Conservation (phyloP, 1,284 basidiomycete species). For the Porodaedalea pini region DNA sequence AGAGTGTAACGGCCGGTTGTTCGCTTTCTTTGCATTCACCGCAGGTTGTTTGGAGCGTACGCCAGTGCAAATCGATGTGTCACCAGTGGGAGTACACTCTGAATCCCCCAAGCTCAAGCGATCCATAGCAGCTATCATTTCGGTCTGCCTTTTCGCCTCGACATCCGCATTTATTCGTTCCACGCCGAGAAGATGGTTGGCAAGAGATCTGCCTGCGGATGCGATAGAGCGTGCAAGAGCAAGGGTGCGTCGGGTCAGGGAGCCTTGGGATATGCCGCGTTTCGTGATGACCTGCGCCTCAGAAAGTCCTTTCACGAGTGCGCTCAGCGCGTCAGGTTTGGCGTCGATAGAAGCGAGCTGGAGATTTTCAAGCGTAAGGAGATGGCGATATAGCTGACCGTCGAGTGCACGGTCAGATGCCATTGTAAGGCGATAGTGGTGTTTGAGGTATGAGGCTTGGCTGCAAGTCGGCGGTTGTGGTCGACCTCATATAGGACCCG, state of each 20-base stretch:
- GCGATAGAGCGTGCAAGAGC: background rate
- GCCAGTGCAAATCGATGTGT: no score
- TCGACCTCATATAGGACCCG: no score
- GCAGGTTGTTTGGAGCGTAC: no score
- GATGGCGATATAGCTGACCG: background rate
- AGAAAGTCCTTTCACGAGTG: background rate
- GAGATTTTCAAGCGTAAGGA: constrained; percentile 5
- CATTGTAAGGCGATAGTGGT: no score
- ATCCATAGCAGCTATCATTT: background rate
- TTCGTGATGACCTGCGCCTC: background rate
- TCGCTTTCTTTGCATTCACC: no score
- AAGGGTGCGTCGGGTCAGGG: background rate
- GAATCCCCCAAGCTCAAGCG: background rate
- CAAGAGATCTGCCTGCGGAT: background rate
- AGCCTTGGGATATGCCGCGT: background rate
- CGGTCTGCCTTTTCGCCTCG: background rate
- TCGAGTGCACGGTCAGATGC: background rate
- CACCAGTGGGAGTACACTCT: no score
- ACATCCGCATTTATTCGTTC: background rate
- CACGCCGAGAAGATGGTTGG: background rate
- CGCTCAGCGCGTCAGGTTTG: background rate
- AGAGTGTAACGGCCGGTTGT: no score
- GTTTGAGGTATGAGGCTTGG: no score
- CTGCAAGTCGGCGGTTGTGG: no score
- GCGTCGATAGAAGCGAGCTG: background rate